Evolutionary conservation across 768 basidiomycete genomes (phyloP).

Genomic region (Mycena maculata): DNA sequence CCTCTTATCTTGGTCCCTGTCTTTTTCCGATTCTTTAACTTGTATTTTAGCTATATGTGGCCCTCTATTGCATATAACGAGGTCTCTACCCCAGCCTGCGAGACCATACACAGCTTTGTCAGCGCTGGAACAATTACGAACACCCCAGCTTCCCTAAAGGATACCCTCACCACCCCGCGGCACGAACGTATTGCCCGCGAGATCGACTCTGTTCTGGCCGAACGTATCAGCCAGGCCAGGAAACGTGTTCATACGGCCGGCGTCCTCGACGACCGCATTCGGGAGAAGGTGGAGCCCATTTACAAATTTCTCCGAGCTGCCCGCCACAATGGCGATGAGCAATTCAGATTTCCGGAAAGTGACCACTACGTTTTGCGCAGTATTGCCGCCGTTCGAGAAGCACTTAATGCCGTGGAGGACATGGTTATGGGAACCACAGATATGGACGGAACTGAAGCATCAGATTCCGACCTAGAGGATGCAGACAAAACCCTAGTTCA

Average conservation of each 20-base stretch:
- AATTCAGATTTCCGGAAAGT: neutral
- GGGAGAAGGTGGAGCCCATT: neutral
- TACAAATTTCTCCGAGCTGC: conserved; percentile 1
- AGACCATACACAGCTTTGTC: neutral
- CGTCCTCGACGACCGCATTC: neutral
- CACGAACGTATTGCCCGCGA: neutral
- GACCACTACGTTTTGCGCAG: neutral
- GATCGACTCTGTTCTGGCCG: neutral
- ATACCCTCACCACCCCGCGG: neutral
- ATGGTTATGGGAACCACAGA: neutral
- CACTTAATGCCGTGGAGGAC: neutral
- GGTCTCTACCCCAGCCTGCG: neutral
- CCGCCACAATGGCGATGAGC: neutral
- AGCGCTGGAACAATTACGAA: no score
- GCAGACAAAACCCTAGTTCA: no score
- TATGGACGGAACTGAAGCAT: neutral
- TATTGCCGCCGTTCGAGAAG: neutral
- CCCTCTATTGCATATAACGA: neutral
- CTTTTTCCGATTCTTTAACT: no score
- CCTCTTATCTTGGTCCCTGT: no score
- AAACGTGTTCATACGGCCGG: neutral
- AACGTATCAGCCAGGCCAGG: neutral
- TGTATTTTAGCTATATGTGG: neutral
- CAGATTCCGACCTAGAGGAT: neutral
- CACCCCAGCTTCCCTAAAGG: neutral